Evolutionary conservation across 257 asterid species (phyloP).

Genomic region (Scutellaria minor): DNA sequence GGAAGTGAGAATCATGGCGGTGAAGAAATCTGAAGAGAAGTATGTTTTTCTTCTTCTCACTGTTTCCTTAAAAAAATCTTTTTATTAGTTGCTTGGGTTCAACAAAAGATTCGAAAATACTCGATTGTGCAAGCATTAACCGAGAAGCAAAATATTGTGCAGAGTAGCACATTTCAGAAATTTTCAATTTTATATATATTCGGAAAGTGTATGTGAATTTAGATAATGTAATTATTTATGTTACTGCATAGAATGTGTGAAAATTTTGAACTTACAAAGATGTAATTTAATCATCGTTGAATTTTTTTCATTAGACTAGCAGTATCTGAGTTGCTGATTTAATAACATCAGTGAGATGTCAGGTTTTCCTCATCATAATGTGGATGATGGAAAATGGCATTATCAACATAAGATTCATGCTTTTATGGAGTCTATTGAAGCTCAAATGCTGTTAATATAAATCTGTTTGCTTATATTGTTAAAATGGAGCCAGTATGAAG

Average conservation of each 20-base stretch:
- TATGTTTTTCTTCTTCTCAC: neutral
- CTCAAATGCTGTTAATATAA: neutral
- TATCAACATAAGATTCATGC: neutral
- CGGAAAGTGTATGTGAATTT: neutral
- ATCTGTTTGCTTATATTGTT: neutral
- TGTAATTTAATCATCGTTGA: neutral
- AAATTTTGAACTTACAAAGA: neutral
- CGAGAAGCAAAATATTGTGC: neutral
- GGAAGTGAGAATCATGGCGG: conserved; percentile 33
- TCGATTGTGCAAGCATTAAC: neutral
- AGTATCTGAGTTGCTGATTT: no score
- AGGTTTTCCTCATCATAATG: neutral
- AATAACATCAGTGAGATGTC: no score
- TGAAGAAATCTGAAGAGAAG: conserved; percentile 43
- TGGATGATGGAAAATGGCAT: conserved; percentile 8
- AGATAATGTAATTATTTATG: neutral
- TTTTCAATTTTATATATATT: neutral
- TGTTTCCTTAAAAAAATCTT: no score
- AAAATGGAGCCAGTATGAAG: conserved; percentile 13
- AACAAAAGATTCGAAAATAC: neutral
- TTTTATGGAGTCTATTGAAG: conserved; percentile 6
- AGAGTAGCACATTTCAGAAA: neutral
- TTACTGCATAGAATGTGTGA: neutral
- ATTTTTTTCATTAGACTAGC: neutral
- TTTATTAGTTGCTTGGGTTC: conserved; percentile 1